Conservation (phyloP, 2,329 filamentous ascomycete genomes). For the Colletotrichum cereale region DNA sequence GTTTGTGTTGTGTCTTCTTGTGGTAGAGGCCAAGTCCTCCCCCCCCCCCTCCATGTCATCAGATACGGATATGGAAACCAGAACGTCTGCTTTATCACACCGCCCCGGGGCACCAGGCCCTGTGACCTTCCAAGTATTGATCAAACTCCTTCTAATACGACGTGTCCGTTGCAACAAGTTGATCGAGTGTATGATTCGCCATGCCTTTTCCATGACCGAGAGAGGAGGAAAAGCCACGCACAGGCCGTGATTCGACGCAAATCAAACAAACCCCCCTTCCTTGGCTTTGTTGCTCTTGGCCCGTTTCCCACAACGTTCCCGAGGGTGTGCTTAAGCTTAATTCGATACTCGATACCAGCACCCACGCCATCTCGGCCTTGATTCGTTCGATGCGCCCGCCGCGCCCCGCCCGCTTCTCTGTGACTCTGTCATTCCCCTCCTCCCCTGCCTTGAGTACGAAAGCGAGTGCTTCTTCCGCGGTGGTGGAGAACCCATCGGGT, state of each 20-base stretch:
- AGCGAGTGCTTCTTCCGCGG: slow-evolving; percentile 32
- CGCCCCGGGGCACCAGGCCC: background rate
- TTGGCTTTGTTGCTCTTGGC: slow-evolving; percentile 21
- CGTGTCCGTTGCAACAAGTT: background rate
- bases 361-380: slow-evolving; percentile 28
- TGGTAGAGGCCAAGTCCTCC: background rate
- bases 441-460: slow-evolving; percentile 29
- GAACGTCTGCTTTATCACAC: slow-evolving; percentile 27
- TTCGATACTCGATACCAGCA: slow-evolving; percentile 39
- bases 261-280: background rate
- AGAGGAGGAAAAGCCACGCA: background rate
- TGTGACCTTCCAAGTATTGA: background rate
- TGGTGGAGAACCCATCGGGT: slow-evolving; percentile 11
- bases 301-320: slow-evolving; percentile 27
- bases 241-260: slow-evolving; percentile 23
- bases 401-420: slow-evolving; percentile 13
- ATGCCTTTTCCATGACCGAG: background rate
- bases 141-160: background rate
- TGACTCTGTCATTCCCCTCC: slow-evolving; percentile 3
- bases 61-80: slow-evolving; percentile 2
- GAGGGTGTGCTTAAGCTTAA: slow-evolving; percentile 41
- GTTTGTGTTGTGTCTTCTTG: slow-evolving; percentile 1
- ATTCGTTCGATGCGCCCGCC: slow-evolving; percentile 31
- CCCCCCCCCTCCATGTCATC: background rate
- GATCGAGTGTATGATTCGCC: slow-evolving; percentile 2